Evolutionary conservation across 2,329 filamentous ascomycete genomes (phyloP), one percentile per base, ranked within the genome.

Genomic region (Cryphonectria naterciae): DNA sequence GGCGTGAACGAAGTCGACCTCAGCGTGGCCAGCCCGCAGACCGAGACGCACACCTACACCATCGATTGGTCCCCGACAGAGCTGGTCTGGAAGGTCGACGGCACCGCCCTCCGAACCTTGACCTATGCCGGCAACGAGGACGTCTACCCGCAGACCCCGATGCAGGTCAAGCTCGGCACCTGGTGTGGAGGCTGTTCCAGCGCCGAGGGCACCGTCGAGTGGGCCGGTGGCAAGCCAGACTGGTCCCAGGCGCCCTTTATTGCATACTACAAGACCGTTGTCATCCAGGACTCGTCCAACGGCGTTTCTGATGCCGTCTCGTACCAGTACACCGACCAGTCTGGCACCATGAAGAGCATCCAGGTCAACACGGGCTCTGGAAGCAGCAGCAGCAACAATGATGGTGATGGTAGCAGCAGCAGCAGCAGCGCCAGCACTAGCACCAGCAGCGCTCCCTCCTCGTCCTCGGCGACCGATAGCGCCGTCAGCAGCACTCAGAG

Each of bases 141-240:
- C 11, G 79, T 83, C 69, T 93, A 86, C 80, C 91, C 91, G 1
- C 91, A 93, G 80, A 91, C 90, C 0, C 91, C 91, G 13, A 91
- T 91, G 86, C 86, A 87, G 69, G 78, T 91, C 75, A 89, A 89
- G 82, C 81, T 92, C 65, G 88, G 89, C 66, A 85, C 86, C 74
- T 89, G 86, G 84, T 80, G 85, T 61, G 85, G 81, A 32, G 87
- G 86, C 74, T 77, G 83, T 75, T 79, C 86, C 74, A 79, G 81
- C 69, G 79, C 83, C 52, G 79, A 84, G n/a, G 90, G 91, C 64
- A 91, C 89, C 35, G 85, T 91, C 70, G 78, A 87, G 68, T 93
- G 91, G 91, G 90, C 91, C 62, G 90, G 91, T 64, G 91, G 91
- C 70, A 73, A 77, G 67, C 80, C 87, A 75, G 80, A 88, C 78